These are phyloP conservation scores for Drechslerella stenobrocha DNA, from an alignment of 2,329 filamentous ascomycete species.

Conservation along the genomic window DNA sequence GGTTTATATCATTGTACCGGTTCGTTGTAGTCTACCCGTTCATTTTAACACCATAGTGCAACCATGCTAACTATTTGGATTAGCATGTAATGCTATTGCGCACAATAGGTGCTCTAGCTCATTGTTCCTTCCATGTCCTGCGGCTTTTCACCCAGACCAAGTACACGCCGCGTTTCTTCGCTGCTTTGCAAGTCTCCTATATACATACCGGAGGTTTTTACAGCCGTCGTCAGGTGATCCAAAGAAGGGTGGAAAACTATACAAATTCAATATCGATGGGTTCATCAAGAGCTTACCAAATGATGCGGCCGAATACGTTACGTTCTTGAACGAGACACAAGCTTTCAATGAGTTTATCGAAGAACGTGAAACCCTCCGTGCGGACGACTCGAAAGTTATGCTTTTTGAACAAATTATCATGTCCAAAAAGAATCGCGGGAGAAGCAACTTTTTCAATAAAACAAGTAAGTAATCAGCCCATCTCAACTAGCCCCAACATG, in stretches of 20 bases:
- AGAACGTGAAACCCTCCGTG: constrained; percentile 69
- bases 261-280: constrained; percentile 69
- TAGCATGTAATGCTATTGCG: constrained; percentile 59
- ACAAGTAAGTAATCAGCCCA: constrained; percentile 58
- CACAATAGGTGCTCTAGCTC: constrained; percentile 65
- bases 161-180: constrained; percentile 69
- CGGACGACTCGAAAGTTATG: constrained; percentile 68
- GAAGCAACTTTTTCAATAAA: constrained; percentile 67
- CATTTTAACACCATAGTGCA: constrained; percentile 16
- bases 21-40: constrained; percentile 54
- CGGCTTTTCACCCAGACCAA: constrained; percentile 68
- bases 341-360: constrained; percentile 83
- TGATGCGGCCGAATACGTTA: constrained; percentile 68
- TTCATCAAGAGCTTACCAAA: constrained; percentile 67
- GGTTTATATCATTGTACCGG: constrained; percentile 73
- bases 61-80: constrained; percentile 4
- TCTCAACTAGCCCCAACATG: too few species aligned
- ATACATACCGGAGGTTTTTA: constrained; percentile 69
- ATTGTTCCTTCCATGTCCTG: constrained; percentile 68
- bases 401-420: constrained; percentile 84
- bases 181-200: constrained; percentile 70
- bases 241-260: constrained; percentile 66
- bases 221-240: constrained; percentile 64
- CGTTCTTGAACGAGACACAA: constrained; percentile 67
- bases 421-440: constrained; percentile 71